These are phyloP conservation scores for Verticillium nonalfalfae DNA, from an alignment of 2,329 filamentous ascomycete genomes.

Conservation along the genomic window DNA sequence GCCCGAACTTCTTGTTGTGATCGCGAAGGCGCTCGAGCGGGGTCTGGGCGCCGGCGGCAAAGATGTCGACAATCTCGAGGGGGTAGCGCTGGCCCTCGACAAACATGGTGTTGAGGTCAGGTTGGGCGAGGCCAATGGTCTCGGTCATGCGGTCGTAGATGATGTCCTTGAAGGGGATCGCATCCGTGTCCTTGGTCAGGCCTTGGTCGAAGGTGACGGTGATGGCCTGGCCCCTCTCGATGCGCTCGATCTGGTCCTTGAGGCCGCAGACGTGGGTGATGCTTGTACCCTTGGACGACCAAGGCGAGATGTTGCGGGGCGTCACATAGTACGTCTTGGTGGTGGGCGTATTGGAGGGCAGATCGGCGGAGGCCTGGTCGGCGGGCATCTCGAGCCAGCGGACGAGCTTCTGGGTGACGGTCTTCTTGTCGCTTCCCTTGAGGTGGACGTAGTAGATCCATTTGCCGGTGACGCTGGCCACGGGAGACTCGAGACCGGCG, in stretches of 20 bases:
- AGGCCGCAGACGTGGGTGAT: slow-evolving; percentile 91
- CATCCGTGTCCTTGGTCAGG: slow-evolving; percentile 31
- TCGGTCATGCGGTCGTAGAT: slow-evolving; percentile 97
- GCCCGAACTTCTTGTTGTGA: slow-evolving; percentile 77
- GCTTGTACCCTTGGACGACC: slow-evolving; percentile 93
- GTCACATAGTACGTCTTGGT: slow-evolving; percentile 55
- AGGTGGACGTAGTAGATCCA: slow-evolving; percentile 65
- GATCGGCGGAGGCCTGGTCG: slow-evolving; percentile 36
- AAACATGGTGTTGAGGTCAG: slow-evolving; percentile 73
- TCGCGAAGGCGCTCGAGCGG: slow-evolving; percentile 69
- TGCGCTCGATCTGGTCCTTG: slow-evolving; percentile 61
- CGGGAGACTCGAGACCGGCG: slow-evolving; percentile 13
- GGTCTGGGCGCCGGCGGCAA: slow-evolving; percentile 48
- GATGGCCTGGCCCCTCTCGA: slow-evolving; percentile 81
- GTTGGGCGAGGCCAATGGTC: slow-evolving; percentile 59
- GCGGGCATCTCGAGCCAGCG: slow-evolving; percentile 26
- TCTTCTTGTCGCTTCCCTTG: slow-evolving; percentile 33
- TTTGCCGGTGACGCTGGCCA: slow-evolving; percentile 40
- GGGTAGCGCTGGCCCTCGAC: slow-evolving; percentile 56
- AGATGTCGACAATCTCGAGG: slow-evolving; percentile 71
- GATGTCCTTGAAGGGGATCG: slow-evolving; percentile 57
- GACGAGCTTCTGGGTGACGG: slow-evolving; percentile 37
- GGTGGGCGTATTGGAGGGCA: slow-evolving; percentile 31
- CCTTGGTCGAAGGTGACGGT: slow-evolving; percentile 52
- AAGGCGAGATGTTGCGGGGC: slow-evolving; percentile 86